A percentile compares a stretch with the other conserved stretches of the same genome.
Evolutionary conservation across 2,329 filamentous ascomycete genomes (phyloP).

Genomic region (Dryadomyces sulphureus): DNA sequence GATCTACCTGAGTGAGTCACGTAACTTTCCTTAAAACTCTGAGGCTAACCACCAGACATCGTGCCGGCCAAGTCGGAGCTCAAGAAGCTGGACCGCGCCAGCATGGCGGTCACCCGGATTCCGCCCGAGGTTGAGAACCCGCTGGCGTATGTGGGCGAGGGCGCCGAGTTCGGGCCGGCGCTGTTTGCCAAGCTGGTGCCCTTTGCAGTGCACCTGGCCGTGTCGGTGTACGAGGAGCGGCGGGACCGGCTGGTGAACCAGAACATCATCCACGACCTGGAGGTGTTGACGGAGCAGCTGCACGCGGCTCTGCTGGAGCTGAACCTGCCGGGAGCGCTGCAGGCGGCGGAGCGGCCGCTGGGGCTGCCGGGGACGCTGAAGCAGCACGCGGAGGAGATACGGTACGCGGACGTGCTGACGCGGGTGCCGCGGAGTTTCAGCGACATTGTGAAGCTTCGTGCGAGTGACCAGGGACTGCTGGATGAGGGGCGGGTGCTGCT

Average conservation of each 20-base stretch:
- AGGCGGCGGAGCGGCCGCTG: conserved; percentile 87
- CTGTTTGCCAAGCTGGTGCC: conserved; percentile 87
- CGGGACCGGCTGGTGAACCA: conserved; percentile 83
- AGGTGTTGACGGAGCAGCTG: conserved; percentile 63
- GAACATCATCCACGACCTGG: conserved; percentile 71
- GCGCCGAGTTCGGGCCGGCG: conserved; percentile 66
- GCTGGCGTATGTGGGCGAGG: conserved; percentile 64
- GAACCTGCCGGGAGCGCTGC: conserved; percentile 80
- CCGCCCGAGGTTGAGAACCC: conserved; percentile 74
- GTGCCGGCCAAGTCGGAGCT: conserved; percentile 84
- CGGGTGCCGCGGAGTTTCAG: conserved; percentile 66
- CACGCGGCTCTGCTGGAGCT: conserved; percentile 68
- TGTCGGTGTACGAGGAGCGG: conserved; percentile 87
- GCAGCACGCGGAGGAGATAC: conserved; percentile 85
- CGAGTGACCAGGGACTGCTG: conserved; percentile 62
- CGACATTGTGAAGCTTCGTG: conserved; percentile 81
- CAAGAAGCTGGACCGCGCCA: conserved; percentile 69
- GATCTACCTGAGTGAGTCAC: conserved; percentile 64
- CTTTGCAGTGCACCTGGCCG: conserved; percentile 87
- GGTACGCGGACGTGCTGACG: conserved; percentile 75
- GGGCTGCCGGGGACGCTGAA: conserved; percentile 74
- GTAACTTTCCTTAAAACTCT: not conserved
- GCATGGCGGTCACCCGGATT: conserved; percentile 69
- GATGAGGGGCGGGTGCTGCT: conserved; percentile 71
- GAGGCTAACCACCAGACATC: conserved; percentile 30